Base-by-base conservation (phyloP, 1,284 basidiomycete species). In the Moesziomyces globuligerus region DNA sequence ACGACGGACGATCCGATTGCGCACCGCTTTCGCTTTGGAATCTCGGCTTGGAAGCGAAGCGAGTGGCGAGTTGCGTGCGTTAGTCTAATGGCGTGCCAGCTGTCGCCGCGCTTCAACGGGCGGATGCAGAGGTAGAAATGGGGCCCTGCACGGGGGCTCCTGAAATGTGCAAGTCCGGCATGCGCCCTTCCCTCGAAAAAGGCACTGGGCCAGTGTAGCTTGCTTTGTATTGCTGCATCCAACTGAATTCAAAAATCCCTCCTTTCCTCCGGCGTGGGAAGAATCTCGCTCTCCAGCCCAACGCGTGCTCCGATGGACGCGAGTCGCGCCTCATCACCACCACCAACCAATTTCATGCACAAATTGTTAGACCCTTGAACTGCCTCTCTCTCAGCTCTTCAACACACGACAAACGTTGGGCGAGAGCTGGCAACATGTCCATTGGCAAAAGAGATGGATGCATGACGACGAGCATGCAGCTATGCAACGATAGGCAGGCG, bases 231-330 rank as follows among this genome's bases (percentile, higher is more conserved):
- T n/a, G 7, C 21, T 40, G 39, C 39, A 40, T 17, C n/a, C n/a
- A n/a, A n/a, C n/a, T n/a, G n/a, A n/a, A 15, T 32, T 15, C 29
- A 5, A 28, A 28, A 28, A 17, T 43, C 20, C 42, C 24, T 18
- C 15, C n/a, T n/a, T n/a, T n/a, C n/a, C n/a, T 23, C 48, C 48
- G 48, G 39, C 39, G 48, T 50, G 48, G 48, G 48, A 50, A 50
- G 41, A 48, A 26, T 7, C n/a, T 18, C 26, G n/a, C 5, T 29
- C n/a, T 17, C 18, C 20, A 20, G 21, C 21, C 21, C 40, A 24
- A 48, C 47, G 26, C 47, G 47, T 29, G 25, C 8, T 38, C n/a
- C 38, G 38, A 48, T 21, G 29, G 36, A 47, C 46, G 32, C 44
- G 44, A 28, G 21, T 44, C 43, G 43, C 29, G 42, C n/a, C 9